Base-by-base conservation (phyloP, 331 rosid species). In the Quercus lobata region DNA sequence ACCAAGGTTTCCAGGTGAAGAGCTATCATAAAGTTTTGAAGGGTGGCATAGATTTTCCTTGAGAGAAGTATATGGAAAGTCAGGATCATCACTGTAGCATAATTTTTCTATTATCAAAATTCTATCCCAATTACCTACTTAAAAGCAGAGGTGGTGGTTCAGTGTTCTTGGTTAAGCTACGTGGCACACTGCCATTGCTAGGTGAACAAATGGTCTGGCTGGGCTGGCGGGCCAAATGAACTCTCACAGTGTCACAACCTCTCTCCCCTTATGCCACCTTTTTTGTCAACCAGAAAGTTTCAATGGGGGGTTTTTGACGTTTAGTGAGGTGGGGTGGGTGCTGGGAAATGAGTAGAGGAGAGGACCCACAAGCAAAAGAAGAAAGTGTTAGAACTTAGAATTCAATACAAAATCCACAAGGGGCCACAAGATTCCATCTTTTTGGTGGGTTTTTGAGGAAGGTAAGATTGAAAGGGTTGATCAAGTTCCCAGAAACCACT, bases 311-410 rank as follows among this genome's bases (percentile, higher is more conserved):
- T 62, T 74, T 81, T 89, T 89, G 86, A 84, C 87, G 80, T 84
- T 61, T 87, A 83, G 90, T 76, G 75, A 84, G 83, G 71, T 63
- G 88, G 69, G 87, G 85, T 49, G 83, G 83, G 86, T 80, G 73
- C 46, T 41, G 46, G 46, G 46, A 9, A 41, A 84, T 73, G 52
- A 76, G 53, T 34, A 18, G 25, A 8, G 27, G 72, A 3, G 53
- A 63, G 85, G 91, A 75, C 97, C 93, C 97, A 83, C 92, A 44
- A 74, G 76, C 17, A 55, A 78, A 73, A 76, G 71, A 71, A 77
- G 66, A 63, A 34, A 77, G 57, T 52, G 69, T 81, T 41, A 9
- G 12, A 41, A 41, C 46, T 41, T 79, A 68, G 84, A 79, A 30
- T 58, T 81, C 75, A 84, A 32, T 11, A 22, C 76, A 76, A 79